Conservation (phyloP, 129 eudicot genomes). For the Tagetes patula region DNA sequence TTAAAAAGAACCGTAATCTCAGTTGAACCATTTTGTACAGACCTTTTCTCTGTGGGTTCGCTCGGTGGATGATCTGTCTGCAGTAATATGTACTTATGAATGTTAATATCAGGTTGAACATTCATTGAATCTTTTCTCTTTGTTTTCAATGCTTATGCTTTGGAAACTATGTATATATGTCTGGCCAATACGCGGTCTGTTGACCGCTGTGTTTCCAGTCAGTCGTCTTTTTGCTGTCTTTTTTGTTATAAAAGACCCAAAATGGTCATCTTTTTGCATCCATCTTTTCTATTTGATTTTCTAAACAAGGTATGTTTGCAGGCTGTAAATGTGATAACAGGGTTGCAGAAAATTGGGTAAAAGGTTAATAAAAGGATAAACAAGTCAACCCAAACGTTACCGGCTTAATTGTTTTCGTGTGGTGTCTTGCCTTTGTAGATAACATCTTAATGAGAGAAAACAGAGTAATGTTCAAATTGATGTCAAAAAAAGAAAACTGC, state of each 20-base stretch:
- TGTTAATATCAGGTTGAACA: slow-evolving; percentile 48
- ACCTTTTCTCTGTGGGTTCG: slow-evolving; percentile 38
- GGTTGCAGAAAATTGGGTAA: background rate
- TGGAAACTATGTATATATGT: background rate
- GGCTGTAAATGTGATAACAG: background rate
- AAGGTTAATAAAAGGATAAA: background rate
- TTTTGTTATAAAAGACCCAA: no score
- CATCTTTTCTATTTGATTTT: background rate
- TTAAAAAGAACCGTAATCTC: slow-evolving; percentile 36
- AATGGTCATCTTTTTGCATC: no score
- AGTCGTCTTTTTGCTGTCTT: background rate
- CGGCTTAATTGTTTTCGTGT: no score
- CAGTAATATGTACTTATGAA: slow-evolving; percentile 37
- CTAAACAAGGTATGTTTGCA: no score
- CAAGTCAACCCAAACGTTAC: background rate
- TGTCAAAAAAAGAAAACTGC: background rate
- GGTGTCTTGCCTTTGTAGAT: background rate
- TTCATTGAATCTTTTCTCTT: slow-evolving; percentile 29
- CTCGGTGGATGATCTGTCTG: slow-evolving; percentile 39
- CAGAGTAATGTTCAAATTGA: background rate
- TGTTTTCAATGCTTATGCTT: background rate
- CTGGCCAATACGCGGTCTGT: background rate
- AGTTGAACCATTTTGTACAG: slow-evolving; percentile 54
- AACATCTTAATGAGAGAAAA: background rate
- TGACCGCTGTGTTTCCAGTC: background rate